phyloP scores from a whole-genome alignment of 108 stramenopile species.

The Skeletonema potamos region DNA sequence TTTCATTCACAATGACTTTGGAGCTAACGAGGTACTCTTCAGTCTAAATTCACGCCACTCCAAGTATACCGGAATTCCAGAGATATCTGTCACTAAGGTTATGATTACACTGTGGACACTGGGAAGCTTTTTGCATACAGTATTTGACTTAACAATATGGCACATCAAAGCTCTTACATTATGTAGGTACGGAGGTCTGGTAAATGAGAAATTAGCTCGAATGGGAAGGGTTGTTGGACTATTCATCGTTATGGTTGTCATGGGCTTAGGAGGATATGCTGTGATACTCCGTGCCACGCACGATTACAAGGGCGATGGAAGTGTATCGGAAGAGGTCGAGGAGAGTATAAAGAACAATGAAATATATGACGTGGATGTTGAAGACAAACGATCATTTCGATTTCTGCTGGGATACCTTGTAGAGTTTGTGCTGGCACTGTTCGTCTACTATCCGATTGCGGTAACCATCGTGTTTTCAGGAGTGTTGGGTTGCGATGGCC shows the following conservation, averaged over 20 bases:
- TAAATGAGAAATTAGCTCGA: slow-evolving; percentile 31
- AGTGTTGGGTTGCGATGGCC: slow-evolving; percentile 49
- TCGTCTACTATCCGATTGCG: slow-evolving; percentile 49
- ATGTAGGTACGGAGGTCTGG: slow-evolving; percentile 38
- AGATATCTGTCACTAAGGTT: slow-evolving; percentile 33
- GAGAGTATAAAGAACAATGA: slow-evolving; percentile 39
- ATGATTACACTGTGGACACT: slow-evolving; percentile 50
- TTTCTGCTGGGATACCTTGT: slow-evolving; percentile 50
- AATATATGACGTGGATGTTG: slow-evolving; percentile 31
- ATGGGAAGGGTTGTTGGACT: slow-evolving; percentile 41
- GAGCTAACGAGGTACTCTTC: slow-evolving; percentile 22
- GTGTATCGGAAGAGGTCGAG: slow-evolving; percentile 22
- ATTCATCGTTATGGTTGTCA: slow-evolving; percentile 34
- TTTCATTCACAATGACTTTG: slow-evolving; percentile 33
- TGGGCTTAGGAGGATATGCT: slow-evolving; percentile 33
- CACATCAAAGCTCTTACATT: slow-evolving; percentile 51
- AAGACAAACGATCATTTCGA: slow-evolving; percentile 36
- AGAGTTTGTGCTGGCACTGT: slow-evolving; percentile 47
- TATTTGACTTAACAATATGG: slow-evolving; percentile 47
- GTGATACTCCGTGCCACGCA: slow-evolving; percentile 44
- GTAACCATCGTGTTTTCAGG: slow-evolving; percentile 54
- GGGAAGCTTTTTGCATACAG: slow-evolving; percentile 44
- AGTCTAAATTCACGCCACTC: slow-evolving; percentile 20
- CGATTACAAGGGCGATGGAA: slow-evolving; percentile 35
- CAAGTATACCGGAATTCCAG: slow-evolving; percentile 24